A percentile compares a stretch with the other conserved stretches of the same genome.
phyloP scores from a whole-genome alignment of 129 eudicot species.

The Flaveria robusta region DNA sequence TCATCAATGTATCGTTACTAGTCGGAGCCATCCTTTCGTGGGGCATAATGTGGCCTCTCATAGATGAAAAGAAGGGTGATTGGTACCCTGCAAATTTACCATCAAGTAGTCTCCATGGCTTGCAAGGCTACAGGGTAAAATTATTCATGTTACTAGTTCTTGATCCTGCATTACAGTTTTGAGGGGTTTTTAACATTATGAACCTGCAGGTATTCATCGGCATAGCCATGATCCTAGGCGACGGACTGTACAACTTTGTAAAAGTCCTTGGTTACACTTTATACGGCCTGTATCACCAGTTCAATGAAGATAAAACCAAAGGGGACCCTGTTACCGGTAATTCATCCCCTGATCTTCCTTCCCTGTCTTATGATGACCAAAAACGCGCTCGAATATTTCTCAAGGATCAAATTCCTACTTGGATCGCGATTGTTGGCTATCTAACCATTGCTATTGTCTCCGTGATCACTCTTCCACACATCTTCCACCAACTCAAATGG shows the following conservation, averaged over 20 bases:
- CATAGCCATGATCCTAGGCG: conserved; percentile 91
- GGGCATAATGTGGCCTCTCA: conserved; percentile 99
- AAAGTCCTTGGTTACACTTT: conserved; percentile 71
- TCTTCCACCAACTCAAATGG: conserved; percentile 77
- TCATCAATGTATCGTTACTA: conserved; percentile 38
- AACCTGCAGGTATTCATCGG: conserved; percentile 71
- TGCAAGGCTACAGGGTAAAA: conserved; percentile 92
- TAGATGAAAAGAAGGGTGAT: conserved; percentile 59
- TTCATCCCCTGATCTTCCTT: conserved; percentile 27
- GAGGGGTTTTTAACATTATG: not conserved
- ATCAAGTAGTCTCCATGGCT: conserved; percentile 64
- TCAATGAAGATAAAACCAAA: conserved; percentile 27
- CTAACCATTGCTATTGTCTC: conserved; percentile 62
- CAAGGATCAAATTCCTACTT: conserved; percentile 76
- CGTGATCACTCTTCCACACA: conserved; percentile 60
- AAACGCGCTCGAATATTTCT: conserved; percentile 67
- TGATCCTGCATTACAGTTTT: not conserved
- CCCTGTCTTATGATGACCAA: conserved; percentile 63
- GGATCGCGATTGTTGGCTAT: conserved; percentile 74
- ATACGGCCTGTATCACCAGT: conserved; percentile 55
- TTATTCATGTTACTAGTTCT: conserved; percentile 1
- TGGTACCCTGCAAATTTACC: conserved; percentile 67
- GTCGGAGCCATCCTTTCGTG: conserved; percentile 85
- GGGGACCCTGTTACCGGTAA: conserved; percentile 39
- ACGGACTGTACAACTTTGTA: conserved; percentile 83